phyloP scores from a whole-genome alignment of 1,284 basidiomycete genomes.

The Melanopsichium pennsylvanicum region DNA sequence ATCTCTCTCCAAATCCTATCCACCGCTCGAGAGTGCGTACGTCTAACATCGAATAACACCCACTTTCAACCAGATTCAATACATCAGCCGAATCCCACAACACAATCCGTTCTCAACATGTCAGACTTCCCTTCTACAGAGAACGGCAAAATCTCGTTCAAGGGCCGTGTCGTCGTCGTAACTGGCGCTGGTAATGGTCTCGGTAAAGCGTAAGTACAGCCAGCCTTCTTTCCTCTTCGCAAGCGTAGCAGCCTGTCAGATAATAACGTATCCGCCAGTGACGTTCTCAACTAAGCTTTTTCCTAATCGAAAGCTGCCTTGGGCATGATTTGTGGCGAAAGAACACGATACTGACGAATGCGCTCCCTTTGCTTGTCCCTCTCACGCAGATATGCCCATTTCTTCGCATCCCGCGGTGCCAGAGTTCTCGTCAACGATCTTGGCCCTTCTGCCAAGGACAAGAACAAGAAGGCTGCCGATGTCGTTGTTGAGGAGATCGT shows the following conservation, averaged over 20 bases:
- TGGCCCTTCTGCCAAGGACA: constrained; percentile 79
- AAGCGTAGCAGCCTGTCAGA: too few species aligned
- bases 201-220: constrained; percentile 79
- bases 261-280: too few species aligned
- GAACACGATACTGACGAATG: background rate
- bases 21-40: constrained; percentile 6
- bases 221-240: too few species aligned
- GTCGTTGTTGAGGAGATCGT: constrained; percentile 90
- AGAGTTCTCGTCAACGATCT: constrained; percentile 75
- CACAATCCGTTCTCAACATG: constrained; percentile 41
- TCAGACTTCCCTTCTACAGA: constrained; percentile 61
- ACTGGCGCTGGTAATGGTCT: constrained; percentile 96
- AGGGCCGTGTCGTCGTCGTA: constrained; percentile 89
- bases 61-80: background rate
- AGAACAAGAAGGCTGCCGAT: constrained; percentile 86
- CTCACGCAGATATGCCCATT: constrained; percentile 83
- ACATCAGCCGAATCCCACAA: constrained; percentile 16
- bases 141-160: constrained; percentile 71
- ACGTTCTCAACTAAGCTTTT: too few species aligned
- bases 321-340: background rate
- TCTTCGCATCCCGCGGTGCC: constrained; percentile 84
- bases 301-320: background rate
- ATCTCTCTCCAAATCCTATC: background rate
- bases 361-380: background rate
- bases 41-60: background rate